phyloP scores from a whole-genome alignment of 495 filamentous ascomycete genomes.

The Jackrogersella multiformis region DNA sequence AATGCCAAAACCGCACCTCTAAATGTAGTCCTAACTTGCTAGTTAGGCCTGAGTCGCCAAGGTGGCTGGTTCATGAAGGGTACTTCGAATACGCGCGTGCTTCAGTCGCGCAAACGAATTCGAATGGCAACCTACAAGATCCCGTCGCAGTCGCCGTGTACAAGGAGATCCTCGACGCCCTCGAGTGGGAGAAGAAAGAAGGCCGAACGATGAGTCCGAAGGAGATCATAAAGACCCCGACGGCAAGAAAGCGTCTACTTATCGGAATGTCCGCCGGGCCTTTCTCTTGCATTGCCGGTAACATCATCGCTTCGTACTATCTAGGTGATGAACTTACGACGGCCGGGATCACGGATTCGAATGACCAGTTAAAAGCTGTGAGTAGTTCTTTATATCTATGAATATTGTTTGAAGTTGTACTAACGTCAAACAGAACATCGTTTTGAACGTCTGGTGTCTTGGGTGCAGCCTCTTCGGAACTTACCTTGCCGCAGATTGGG shows the following conservation, averaged over 20 bases:
- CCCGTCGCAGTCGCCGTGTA: conserved; percentile 55
- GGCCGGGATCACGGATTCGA: conserved; percentile 56
- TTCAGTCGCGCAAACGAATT: conserved; percentile 59
- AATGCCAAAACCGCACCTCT: background rate
- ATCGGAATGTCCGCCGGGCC: conserved; percentile 55
- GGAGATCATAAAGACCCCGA: conserved; percentile 54
- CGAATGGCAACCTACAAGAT: conserved; percentile 52
- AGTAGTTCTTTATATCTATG: conserved; percentile 24
- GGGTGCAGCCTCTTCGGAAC: conserved; percentile 50
- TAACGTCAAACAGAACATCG: conserved; percentile 47
- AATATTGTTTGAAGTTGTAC: background rate
- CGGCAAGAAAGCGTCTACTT: conserved; percentile 54
- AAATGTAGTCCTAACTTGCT: background rate
- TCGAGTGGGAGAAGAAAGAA: conserved; percentile 59
- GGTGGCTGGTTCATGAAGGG: conserved; percentile 58
- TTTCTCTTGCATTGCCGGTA: conserved; percentile 61
- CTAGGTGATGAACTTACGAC: conserved; percentile 55
- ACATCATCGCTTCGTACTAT: conserved; percentile 63
- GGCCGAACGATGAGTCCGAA: conserved; percentile 52
- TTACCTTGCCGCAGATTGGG: conserved; percentile 53
- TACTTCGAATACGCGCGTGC: conserved; percentile 44
- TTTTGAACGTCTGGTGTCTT: conserved; percentile 58
- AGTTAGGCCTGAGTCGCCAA: conserved; percentile 60
- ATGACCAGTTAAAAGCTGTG: conserved; percentile 57
- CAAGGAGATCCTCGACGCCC: conserved; percentile 55